Evolutionary conservation across 352 stramenopile genomes (phyloP), one percentile per base, ranked within the genome.

Genomic region (Globisporangium paroecandrum): DNA sequence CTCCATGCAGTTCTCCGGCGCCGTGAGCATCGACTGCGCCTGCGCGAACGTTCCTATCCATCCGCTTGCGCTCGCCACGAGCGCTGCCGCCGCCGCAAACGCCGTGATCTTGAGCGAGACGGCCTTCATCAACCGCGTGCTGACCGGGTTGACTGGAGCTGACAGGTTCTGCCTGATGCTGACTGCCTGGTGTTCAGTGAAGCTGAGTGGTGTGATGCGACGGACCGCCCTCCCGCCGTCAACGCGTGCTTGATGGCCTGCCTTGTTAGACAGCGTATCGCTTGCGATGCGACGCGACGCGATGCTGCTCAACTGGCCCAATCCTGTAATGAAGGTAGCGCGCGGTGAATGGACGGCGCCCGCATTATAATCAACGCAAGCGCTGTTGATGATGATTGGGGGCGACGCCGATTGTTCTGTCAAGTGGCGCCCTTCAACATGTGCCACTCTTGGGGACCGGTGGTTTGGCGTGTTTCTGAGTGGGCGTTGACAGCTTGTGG

Each of bases 21-120:
- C 60, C 27, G 65, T 70, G 36, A 70, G 57, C 58, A 58, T 20
- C 58, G 65, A 66, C 65, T 64, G 64, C 38, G 54, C 55, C 15
- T 29, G 12, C 6, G 46, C 13, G 4, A 22, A 3, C 10, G 25
- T 9, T n/a, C 41, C 41, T 49, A 49, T n/a, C 8, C 41, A n/a
- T 18, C 41, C 15, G 15, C 20, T 4, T 36, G 5, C 25, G 25
- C 1, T 27, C 43, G 36, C 20, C 20, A 32, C 4, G 13, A 66
- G 36, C 12, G 18, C 49, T 15, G 12, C 49, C 22, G 12, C 25
- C 9, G 46, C 36, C n/a, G 27, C 49, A 8, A 58, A 15, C n/a
- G 20, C 43, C 24, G 53, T 10, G 7, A 4, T 25, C 58, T 10
- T 41, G 20, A 15, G 2, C 4, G 22, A 61, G 38, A 10, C 24